These are phyloP conservation scores for Blastomyces parvus DNA, from an alignment of 2,329 filamentous ascomycete genomes.

Conservation along the genomic window DNA sequence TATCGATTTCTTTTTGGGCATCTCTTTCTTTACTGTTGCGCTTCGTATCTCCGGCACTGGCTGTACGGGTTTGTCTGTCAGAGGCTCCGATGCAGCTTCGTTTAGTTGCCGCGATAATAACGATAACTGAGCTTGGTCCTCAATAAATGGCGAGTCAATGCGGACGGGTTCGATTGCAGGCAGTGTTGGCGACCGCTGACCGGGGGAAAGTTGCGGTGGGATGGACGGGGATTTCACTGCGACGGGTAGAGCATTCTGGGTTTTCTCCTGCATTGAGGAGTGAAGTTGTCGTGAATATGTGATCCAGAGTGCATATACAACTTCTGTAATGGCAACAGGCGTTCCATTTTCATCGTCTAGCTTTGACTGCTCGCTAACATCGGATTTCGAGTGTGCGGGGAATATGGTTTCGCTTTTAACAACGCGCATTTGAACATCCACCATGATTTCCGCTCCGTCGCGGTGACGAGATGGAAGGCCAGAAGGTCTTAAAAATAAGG, in stretches of 20 bases:
- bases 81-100: conserved; percentile 40
- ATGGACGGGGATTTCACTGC: conserved; percentile 60
- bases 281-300: conserved; percentile 93
- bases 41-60: conserved; percentile 24
- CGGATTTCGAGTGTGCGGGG: conserved; percentile 50
- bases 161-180: conserved; percentile 21
- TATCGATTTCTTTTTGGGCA: conserved; percentile 65
- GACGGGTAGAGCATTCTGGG: conserved; percentile 45
- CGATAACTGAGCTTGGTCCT: conserved; percentile 35
- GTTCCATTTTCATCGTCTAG: conserved; percentile 40
- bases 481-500: conserved; percentile 71
- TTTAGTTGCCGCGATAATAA: conserved; percentile 44
- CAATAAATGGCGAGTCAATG: conserved; percentile 22
- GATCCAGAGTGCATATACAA: conserved; percentile 93
- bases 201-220: conserved; percentile 67
- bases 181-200: conserved; percentile 47
- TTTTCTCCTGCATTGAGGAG: conserved; percentile 54
- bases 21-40: conserved; percentile 23
- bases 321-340: conserved; percentile 53
- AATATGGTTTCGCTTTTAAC: conserved; percentile 74
- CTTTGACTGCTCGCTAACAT: conserved; percentile 54
- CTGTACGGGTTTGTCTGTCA: conserved; percentile 35
- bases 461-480: conserved; percentile 79
- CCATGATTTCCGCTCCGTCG: conserved; percentile 82
- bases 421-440: conserved; percentile 93